Conservation (phyloP, 164 flowering plant species). For the Vitis vinifera region ASM3070453v1 NC_081817.1:28130501-28131000, state of each 20-base stretch:
- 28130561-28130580: slow-evolving; percentile 23
- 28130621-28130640: background rate
- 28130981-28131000: too few relatives aligned
- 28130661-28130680: too few relatives aligned
- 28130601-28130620: background rate
- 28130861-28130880: background rate
- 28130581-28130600: background rate
- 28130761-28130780: too few relatives aligned
- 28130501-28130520: slow-evolving; percentile 37
- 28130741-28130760: too few relatives aligned
- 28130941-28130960: too few relatives aligned
- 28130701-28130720: background rate
- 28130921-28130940: background rate
- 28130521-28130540: slow-evolving; percentile 22
- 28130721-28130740: too few relatives aligned
- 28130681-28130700: background rate
- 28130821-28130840: background rate
- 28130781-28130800: too few relatives aligned
- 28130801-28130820: too few relatives aligned
- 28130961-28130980: too few relatives aligned
- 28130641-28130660: too few relatives aligned
- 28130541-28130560: slow-evolving; percentile 45
- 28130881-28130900: background rate
- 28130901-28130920: background rate
- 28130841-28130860: background rate